phyloP scores from a whole-genome alignment of 495 filamentous ascomycete species.

The Neurospora tetraspora region DNA sequence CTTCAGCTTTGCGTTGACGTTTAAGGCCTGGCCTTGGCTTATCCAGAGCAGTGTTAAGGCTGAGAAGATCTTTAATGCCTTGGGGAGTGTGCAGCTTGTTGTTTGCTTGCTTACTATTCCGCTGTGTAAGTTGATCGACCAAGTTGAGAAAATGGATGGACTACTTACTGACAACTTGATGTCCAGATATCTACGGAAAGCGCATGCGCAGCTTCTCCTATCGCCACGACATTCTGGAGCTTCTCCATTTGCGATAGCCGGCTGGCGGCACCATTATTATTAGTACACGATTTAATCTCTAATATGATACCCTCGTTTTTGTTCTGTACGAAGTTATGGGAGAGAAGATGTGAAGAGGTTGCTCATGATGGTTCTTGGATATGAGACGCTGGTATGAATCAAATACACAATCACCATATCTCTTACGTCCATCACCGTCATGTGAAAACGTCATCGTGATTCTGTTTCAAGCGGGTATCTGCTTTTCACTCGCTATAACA shows the following conservation, averaged over 20 bases:
- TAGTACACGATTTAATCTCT: background rate
- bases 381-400: background rate
- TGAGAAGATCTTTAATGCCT: constrained; percentile 50
- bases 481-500: background rate
- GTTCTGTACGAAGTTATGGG: background rate
- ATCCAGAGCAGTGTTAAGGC: constrained; percentile 43
- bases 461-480: background rate
- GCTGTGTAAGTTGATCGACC: constrained; percentile 45
- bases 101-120: constrained; percentile 65
- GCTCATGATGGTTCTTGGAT: background rate
- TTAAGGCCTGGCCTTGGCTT: constrained; percentile 74
- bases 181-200: constrained; percentile 72
- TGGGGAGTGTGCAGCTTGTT: constrained; percentile 66
- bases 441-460: background rate
- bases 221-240: constrained; percentile 59
- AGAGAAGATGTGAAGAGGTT: background rate
- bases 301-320: background rate
- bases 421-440: background rate
- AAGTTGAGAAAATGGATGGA: background rate
- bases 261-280: background rate
- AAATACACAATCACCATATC: background rate
- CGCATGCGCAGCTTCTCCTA: constrained; percentile 60
- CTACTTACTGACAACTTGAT: constrained; percentile 37
- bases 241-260: constrained; percentile 24
- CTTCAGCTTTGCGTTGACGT: constrained; percentile 80